These are phyloP conservation scores for Lepraria neglecta DNA, from an alignment of 495 filamentous ascomycete genomes.

Conservation along the genomic window DNA sequence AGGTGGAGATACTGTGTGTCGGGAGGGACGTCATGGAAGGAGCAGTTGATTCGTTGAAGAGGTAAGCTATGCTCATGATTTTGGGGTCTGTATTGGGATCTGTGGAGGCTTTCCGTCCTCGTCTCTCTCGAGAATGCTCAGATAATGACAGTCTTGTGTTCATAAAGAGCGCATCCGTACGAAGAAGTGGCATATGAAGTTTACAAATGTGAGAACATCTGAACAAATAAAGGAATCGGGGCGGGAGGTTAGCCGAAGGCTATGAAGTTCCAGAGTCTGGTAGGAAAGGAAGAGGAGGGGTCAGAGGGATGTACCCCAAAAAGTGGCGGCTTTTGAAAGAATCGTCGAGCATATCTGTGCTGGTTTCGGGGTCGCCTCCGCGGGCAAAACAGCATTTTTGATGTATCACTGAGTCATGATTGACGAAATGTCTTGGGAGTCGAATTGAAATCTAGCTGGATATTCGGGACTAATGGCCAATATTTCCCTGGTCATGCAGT, in stretches of 20 bases:
- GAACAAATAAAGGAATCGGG: constrained; percentile 11
- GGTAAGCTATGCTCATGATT: constrained; percentile 2
- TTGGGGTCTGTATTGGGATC: too few relatives aligned
- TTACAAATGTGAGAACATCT: constrained; percentile 66
- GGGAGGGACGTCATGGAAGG: constrained; percentile 43
- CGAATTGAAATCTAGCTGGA: not conserved
- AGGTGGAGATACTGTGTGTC: constrained; percentile 49
- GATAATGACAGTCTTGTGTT: not conserved
- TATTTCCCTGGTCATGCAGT: not conserved
- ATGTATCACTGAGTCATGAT: too few relatives aligned
- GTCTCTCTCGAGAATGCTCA: not conserved
- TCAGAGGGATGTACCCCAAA: not conserved
- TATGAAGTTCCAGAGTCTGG: not conserved
- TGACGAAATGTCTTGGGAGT: not conserved
- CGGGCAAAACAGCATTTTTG: not conserved
- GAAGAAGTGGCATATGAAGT: constrained; percentile 72
- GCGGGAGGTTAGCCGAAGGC: not conserved
- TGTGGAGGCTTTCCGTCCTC: too few relatives aligned
- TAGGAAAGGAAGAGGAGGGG: not conserved
- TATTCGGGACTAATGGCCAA: not conserved
- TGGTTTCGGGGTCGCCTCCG: too few relatives aligned
- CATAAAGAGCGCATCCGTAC: constrained; percentile 63
- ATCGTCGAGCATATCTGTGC: not conserved
- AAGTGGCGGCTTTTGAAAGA: not conserved
- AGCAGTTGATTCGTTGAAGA: constrained; percentile 38